Evolutionary conservation across 306 rosid species (phyloP), one percentile per base, ranked within the genome.

Genomic region (Dalbergia oliveri): DNA sequence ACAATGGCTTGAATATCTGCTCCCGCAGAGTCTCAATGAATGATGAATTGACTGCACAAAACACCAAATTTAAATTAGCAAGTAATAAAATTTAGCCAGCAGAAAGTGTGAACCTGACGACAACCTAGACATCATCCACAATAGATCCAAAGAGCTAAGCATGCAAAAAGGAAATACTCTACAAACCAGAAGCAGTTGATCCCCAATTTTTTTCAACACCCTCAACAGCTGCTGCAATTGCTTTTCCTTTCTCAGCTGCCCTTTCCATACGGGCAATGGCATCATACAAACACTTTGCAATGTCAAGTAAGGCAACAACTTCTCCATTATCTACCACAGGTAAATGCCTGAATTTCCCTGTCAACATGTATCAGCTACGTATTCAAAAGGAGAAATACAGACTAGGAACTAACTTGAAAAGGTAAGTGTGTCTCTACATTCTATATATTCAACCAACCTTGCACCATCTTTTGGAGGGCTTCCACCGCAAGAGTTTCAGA

Each of bases 381-480:
- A 63, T 51, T 80, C 70, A 81, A 69, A 83, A 8, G 44, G 75
- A 47, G 77, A 70, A 81, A 77, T 19, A 67, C 60, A 54, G 57
- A 76, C 47, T 11, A 82, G 72, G 18, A 76, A 75, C 78, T 63
- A 44, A 77, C 54, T 39, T 26, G 79, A 80, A 78, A 86, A 66
- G 66, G 21, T 14, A 33, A 74, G 78, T 58, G 54, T 45, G n/a
- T 72, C 76, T 73, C 84, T 35, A 33, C 4, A 49, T n/a, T 53
- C 58, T 16, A 6, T 50, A 69, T 34, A 33, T 5, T 34, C 44
- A 51, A 84, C 90, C 75, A 84, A 96, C 99, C 99, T 84, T 90
- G 99, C 73, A 96, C 99, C 99, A 96, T 96, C 94, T 96, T 96
- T 66, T 96, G 99, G 69, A 96, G 98, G 69, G 99, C 99, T 90